These are phyloP conservation scores for Diaporthe humulicola DNA, from an alignment of 2,329 filamentous ascomycete genomes.

Conservation along the genomic window DNA sequence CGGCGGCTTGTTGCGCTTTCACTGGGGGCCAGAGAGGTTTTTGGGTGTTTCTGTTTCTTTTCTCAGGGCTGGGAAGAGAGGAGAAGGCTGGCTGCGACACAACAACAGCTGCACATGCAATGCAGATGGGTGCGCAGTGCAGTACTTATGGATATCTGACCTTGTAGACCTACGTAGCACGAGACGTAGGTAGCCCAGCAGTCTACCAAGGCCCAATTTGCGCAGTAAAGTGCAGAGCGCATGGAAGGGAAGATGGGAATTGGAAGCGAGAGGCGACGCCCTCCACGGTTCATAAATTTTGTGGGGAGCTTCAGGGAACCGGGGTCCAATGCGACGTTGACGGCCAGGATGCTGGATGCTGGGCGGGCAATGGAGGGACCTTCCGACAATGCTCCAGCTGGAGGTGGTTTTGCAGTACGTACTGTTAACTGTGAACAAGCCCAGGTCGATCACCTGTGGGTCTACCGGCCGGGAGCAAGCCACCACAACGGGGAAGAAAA, in stretches of 20 bases:
- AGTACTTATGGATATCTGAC: conserved; percentile 14
- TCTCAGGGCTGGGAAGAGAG: conserved; percentile 1
- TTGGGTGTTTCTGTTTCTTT: background rate
- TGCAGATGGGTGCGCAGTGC: conserved; percentile 6
- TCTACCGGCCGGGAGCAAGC: conserved; percentile 14
- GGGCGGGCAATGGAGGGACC: background rate
- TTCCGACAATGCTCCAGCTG: no score
- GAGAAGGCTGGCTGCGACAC: conserved; percentile 20
- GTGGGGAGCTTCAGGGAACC: conserved; percentile 30
- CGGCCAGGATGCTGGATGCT: background rate
- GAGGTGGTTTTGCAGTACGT: background rate
- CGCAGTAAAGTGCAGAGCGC: background rate
- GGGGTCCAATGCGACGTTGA: conserved; percentile 20
- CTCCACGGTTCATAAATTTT: conserved; percentile 22
- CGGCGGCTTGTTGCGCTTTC: background rate
- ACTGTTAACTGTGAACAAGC: no score
- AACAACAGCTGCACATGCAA: conserved; percentile 20
- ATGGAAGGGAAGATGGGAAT: conserved; percentile 10
- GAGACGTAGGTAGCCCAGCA: background rate
- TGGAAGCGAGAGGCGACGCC: conserved; percentile 13
- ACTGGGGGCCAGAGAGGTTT: background rate
- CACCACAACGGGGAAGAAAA: background rate
- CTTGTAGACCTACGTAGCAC: background rate
- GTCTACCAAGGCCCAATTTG: conserved; percentile 5
- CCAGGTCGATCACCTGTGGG: conserved; percentile 18